Conservation (phyloP, 2,329 filamentous ascomycete species). For the Fusarium gaditjirri region DNA sequence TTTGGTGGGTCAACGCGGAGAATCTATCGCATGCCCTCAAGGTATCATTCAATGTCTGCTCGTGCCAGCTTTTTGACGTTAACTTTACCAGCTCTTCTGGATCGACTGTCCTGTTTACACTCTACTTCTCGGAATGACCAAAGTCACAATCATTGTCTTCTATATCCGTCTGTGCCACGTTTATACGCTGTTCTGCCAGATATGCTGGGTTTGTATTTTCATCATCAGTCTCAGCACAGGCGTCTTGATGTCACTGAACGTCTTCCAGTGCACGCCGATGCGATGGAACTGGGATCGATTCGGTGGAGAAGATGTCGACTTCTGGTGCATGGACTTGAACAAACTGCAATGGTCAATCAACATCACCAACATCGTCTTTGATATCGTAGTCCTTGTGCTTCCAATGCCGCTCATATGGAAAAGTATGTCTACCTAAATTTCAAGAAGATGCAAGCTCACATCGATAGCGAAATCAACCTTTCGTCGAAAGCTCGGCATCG, state of each 20-base stretch:
- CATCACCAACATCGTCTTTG: slow-evolving; percentile 15
- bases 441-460: accelerated
- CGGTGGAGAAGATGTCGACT: not conserved
- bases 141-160: slow-evolving; percentile 13
- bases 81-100: not conserved
- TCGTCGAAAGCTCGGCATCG: slow-evolving; percentile 8
- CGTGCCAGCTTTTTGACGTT: accelerated
- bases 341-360: slow-evolving; percentile 4
- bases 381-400: not conserved
- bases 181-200: slow-evolving; percentile 2
- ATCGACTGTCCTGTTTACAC: slow-evolving; percentile 13
- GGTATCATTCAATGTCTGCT: not conserved
- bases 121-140: not conserved
- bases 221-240: not conserved
- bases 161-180: slow-evolving; percentile 14
- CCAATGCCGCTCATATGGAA: slow-evolving; percentile 19
- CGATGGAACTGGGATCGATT: slow-evolving; percentile 16
- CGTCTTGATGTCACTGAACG: not conserved
- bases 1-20: not conserved
- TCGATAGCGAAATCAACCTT: slow-evolving; percentile 1
- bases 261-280: slow-evolving; percentile 12
- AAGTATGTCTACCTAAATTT: not conserved
- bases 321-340: slow-evolving; percentile 17
- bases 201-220: not conserved
- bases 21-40: slow-evolving; percentile 9